phyloP scores from a whole-genome alignment of 129 eudicot genomes.

The Artemisia argyi region DNA sequence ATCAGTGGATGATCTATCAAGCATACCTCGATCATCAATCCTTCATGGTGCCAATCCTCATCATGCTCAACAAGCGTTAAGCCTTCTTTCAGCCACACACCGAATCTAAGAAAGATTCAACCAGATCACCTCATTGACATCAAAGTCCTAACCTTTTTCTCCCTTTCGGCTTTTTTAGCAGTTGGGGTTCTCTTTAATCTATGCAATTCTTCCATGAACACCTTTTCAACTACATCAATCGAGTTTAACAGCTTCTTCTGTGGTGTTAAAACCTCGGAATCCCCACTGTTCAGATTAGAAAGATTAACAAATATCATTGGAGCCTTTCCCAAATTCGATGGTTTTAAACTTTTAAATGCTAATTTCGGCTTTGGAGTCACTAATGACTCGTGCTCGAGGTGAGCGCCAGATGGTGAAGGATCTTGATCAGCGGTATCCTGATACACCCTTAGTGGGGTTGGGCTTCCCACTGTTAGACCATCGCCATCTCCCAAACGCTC shows the following conservation, averaged over 20 bases:
- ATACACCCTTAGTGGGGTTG: conserved; percentile 28
- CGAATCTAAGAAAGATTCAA: conserved; percentile 15
- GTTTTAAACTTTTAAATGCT: conserved; percentile 18
- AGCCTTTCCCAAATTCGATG: conserved; percentile 45
- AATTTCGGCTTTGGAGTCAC: conserved; percentile 54
- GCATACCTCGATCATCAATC: conserved; percentile 12
- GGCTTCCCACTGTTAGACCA: conserved; percentile 52
- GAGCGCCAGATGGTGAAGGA: conserved; percentile 48
- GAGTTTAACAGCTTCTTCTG: conserved; percentile 80
- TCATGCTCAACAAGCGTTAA: conserved; percentile 47
- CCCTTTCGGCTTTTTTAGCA: conserved; percentile 78
- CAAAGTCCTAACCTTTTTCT: conserved; percentile 58
- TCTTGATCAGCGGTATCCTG: conserved; percentile 39
- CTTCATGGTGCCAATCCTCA: neutral
- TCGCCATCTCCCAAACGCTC: conserved; percentile 41
- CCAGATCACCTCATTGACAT: conserved; percentile 76
- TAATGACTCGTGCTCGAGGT: conserved; percentile 62
- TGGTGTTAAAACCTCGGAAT: conserved; percentile 61
- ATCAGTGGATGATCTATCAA: conserved; percentile 36
- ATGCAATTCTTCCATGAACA: conserved; percentile 64
- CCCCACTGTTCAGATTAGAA: conserved; percentile 32
- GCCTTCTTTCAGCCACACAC: conserved; percentile 18
- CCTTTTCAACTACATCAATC: conserved; percentile 76
- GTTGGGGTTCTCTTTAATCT: conserved; percentile 66
- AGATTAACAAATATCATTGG: conserved; percentile 45